phyloP scores from a whole-genome alignment of 495 filamentous ascomycete genomes.

The Letharia columbiana region DNA sequence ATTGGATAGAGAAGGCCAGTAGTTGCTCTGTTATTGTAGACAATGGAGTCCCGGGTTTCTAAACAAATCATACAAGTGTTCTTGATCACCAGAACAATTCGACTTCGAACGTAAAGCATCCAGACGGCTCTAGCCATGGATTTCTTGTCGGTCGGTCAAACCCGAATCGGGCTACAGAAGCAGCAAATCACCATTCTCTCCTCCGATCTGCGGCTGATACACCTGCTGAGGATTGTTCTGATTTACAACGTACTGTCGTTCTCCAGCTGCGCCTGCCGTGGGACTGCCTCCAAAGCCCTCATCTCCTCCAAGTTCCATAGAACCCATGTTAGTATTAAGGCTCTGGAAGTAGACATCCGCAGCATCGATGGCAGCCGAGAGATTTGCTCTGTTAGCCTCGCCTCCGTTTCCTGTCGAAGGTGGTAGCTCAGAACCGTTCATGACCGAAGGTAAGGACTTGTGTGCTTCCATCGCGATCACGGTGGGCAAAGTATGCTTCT shows the following conservation, averaged over 20 bases:
- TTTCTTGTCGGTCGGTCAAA: neutral
- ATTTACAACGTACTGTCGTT: conserved; percentile 46
- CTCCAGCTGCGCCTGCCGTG: conserved; percentile 32
- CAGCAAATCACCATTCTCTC: conserved; percentile 43
- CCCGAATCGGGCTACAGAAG: conserved; percentile 30
- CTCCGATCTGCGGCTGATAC: conserved; percentile 44
- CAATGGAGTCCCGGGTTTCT: neutral
- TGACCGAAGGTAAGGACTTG: conserved; percentile 39
- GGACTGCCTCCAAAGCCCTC: conserved; percentile 31
- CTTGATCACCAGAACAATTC: neutral
- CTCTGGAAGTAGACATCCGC: conserved; percentile 81
- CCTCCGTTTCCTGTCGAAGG: neutral
- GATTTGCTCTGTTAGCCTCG: conserved; percentile 32
- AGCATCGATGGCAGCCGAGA: conserved; percentile 65
- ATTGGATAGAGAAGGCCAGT: neutral
- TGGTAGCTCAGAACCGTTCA: conserved; percentile 35
- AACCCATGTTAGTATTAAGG: conserved; percentile 61
- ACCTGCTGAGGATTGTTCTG: conserved; percentile 44
- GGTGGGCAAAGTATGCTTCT: conserved; percentile 52
- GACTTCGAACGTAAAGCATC: neutral
- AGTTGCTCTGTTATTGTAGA: neutral
- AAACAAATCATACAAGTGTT: neutral
- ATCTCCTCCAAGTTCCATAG: conserved; percentile 50
- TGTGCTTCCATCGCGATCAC: conserved; percentile 42
- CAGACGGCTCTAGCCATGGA: neutral